These are phyloP conservation scores for Colletotrichum eleusines DNA, from an alignment of 2,329 filamentous ascomycete species.

Conservation along the genomic window DNA sequence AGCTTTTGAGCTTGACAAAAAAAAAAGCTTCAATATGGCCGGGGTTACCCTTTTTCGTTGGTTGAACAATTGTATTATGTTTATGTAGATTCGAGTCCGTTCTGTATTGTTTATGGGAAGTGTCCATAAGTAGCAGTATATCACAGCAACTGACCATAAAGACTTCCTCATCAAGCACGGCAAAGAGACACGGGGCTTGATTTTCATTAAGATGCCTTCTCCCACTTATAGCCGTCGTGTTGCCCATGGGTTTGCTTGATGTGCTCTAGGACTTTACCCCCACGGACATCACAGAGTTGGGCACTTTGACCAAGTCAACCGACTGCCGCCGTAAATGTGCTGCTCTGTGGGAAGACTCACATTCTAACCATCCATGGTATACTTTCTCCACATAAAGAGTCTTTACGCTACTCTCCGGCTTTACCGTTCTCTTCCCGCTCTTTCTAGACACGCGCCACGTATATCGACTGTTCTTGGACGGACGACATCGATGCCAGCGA, in stretches of 20 bases:
- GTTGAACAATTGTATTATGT: too few species aligned
- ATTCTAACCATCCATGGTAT: conserved; percentile 36
- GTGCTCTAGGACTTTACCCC: background rate
- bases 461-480: conserved; percentile 53
- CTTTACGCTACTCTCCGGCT: conserved; percentile 5
- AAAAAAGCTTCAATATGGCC: too few species aligned
- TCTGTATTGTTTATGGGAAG: too few species aligned
- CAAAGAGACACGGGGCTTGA: background rate
- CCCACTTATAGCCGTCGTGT: background rate
- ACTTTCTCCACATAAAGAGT: conserved; percentile 11
- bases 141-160: background rate
- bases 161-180: background rate
- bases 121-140: too few species aligned
- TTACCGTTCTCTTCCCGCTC: conserved; percentile 36
- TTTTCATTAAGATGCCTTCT: background rate
- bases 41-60: too few species aligned
- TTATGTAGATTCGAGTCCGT: too few species aligned
- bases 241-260: background rate
- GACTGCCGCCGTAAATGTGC: too few species aligned
- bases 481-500: conserved; percentile 57
- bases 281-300: background rate
- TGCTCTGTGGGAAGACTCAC: background rate
- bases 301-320: background rate
- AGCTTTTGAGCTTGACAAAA: too few species aligned
- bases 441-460: conserved; percentile 50